These are phyloP conservation scores for Groenewaldozyma tartarivorans DNA, from an alignment of 805 yeast genomes.

Conservation along the genomic window DNA sequence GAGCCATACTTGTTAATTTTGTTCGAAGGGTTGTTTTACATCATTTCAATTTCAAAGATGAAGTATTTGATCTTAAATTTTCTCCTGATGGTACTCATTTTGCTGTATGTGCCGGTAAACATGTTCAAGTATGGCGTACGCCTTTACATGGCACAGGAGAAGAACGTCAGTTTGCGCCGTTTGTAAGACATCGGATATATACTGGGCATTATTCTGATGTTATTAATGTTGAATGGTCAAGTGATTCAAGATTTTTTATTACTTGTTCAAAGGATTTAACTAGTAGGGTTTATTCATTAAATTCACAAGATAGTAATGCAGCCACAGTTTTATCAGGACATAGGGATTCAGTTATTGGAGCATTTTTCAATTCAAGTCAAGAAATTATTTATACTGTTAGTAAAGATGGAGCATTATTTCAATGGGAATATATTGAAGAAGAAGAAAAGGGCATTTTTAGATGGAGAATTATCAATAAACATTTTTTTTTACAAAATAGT, in stretches of 20 bases:
- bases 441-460: slow-evolving; percentile 35
- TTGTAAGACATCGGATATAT: slow-evolving; percentile 78
- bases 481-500: slow-evolving; percentile 64
- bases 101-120: slow-evolving; percentile 76
- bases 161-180: slow-evolving; percentile 93
- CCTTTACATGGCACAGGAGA: slow-evolving; percentile 69
- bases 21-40: slow-evolving; percentile 76
- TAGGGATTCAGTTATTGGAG: slow-evolving; percentile 75
- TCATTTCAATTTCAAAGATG: slow-evolving; percentile 85
- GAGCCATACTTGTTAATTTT: slow-evolving; percentile 86
- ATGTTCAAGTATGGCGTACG: slow-evolving; percentile 88
- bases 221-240: slow-evolving; percentile 74
- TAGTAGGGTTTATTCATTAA: slow-evolving; percentile 70
- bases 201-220: slow-evolving; percentile 90
- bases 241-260: slow-evolving; percentile 78
- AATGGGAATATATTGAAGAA: slow-evolving; percentile 72
- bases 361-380: slow-evolving; percentile 81
- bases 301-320: slow-evolving; percentile 60
- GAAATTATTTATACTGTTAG: slow-evolving; percentile 86
- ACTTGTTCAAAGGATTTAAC: slow-evolving; percentile 88
- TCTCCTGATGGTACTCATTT: slow-evolving; percentile 83
- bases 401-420: slow-evolving; percentile 88
- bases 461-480: slow-evolving; percentile 78
- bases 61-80: slow-evolving; percentile 65
- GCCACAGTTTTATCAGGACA: slow-evolving; percentile 89